Conservation (phyloP, 768 basidiomycete genomes). For the Xerocomus potaroensis region DNA sequence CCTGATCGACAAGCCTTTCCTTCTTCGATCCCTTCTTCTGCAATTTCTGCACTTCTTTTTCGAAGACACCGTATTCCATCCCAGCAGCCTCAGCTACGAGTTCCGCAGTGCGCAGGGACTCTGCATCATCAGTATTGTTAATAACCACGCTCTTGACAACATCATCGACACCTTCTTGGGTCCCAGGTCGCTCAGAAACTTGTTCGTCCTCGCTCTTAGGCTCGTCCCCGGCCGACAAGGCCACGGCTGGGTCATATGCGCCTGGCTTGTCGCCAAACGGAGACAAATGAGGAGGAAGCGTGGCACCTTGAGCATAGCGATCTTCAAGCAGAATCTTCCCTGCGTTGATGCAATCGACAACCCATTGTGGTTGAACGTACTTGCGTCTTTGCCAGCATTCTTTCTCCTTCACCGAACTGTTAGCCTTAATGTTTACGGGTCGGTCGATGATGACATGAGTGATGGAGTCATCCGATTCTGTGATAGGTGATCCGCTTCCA, state of each 20-base stretch:
- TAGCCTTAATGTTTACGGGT: conserved; percentile 49
- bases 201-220: conserved; percentile 27
- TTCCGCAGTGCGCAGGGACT: conserved; percentile 80
- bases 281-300: conserved; percentile 90
- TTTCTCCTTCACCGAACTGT: conserved; percentile 55
- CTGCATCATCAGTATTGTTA: conserved; percentile 47
- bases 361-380: conserved; percentile 96
- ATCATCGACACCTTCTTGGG: conserved; percentile 28
- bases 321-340: conserved; percentile 82
- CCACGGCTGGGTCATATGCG: conserved; percentile 65
- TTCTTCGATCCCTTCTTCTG: conserved; percentile 36
- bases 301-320: conserved; percentile 77
- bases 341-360: conserved; percentile 92
- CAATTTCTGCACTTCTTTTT: conserved; percentile 65
- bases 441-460: conserved; percentile 96
- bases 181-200: conserved; percentile 16
- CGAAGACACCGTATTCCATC: conserved; percentile 73
- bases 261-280: conserved; percentile 85
- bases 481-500: conserved; percentile 76
- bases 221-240: conserved; percentile 30
- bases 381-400: conserved; percentile 66
- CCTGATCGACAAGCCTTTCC: conserved; percentile 34
- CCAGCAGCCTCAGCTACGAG: conserved; percentile 89
- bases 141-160: conserved; percentile 29
- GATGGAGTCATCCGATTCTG: conserved; percentile 75